Evolutionary conservation across 2,329 filamentous ascomycete species (phyloP).

Genomic region (Aspergillus nomiae): DNA sequence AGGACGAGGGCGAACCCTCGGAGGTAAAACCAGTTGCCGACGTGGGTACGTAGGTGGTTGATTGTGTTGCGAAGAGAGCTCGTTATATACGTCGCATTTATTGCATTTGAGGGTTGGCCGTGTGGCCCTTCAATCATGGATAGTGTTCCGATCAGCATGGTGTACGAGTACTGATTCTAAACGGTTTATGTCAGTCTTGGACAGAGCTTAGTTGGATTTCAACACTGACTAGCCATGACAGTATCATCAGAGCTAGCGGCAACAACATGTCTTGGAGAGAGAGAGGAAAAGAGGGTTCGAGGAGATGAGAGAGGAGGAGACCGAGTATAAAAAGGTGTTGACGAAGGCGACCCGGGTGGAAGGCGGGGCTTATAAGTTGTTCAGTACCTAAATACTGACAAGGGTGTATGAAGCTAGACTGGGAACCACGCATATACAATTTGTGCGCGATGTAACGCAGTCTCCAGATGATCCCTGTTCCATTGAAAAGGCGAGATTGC

Average conservation of each 20-base stretch:
- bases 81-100: neutral
- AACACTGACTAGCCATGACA: slow-evolving; percentile 1
- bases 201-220: neutral
- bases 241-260: neutral
- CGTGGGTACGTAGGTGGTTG: neutral
- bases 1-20: neutral
- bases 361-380: neutral
- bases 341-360: neutral
- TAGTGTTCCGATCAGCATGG: neutral
- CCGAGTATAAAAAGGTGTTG: neutral
- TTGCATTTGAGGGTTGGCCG: neutral
- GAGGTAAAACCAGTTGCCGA: neutral
- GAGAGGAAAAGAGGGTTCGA: neutral
- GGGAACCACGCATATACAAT: too few species aligned
- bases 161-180: neutral
- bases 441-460: too few species aligned
- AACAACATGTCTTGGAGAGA: neutral
- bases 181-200: neutral
- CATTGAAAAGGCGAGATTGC: too few species aligned
- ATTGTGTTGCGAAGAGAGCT: neutral
- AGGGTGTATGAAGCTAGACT: too few species aligned
- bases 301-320: neutral
- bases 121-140: neutral
- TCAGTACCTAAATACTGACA: neutral
- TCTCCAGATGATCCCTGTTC: too few species aligned